Evolutionary conservation across 345 rosid genomes (phyloP).

Genomic region (Erucastrum elatum): DNA sequence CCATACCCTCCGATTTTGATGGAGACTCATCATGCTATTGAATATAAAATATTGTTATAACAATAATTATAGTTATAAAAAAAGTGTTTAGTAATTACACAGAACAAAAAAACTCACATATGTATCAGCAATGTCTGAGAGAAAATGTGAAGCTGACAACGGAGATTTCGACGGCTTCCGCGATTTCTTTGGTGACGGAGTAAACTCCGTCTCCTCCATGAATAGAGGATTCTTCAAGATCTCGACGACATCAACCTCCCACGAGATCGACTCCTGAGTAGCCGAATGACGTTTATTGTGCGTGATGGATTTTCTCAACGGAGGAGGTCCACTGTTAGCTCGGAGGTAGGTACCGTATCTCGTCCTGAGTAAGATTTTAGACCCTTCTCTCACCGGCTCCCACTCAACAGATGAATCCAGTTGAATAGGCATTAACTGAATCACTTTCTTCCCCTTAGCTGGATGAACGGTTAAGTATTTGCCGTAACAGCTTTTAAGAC

Average conservation of each 20-base stretch:
- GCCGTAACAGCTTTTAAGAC: conserved; percentile 67
- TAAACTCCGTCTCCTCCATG: not conserved
- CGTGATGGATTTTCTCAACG: conserved; percentile 73
- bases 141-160: conserved; percentile 35
- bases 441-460: conserved; percentile 69
- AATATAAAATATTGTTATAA: too few species aligned
- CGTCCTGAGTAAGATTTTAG: conserved; percentile 53
- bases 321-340: conserved; percentile 72
- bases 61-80: too few species aligned
- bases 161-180: conserved; percentile 45
- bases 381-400: conserved; percentile 69
- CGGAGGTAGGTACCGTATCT: conserved; percentile 62
- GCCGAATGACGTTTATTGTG: conserved; percentile 66
- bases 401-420: conserved; percentile 65
- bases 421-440: conserved; percentile 52
- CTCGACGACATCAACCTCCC: conserved; percentile 71
- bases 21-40: not conserved
- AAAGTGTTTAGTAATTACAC: not conserved
- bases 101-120: conserved; percentile 57
- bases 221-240: conserved; percentile 32
- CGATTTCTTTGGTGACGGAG: not conserved
- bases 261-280: conserved; percentile 65
- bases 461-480: conserved; percentile 60
- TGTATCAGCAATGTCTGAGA: conserved; percentile 44
- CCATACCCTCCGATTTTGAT: not conserved